Conservation (phyloP, 768 basidiomycete genomes). For the Suillus spraguei region DNA sequence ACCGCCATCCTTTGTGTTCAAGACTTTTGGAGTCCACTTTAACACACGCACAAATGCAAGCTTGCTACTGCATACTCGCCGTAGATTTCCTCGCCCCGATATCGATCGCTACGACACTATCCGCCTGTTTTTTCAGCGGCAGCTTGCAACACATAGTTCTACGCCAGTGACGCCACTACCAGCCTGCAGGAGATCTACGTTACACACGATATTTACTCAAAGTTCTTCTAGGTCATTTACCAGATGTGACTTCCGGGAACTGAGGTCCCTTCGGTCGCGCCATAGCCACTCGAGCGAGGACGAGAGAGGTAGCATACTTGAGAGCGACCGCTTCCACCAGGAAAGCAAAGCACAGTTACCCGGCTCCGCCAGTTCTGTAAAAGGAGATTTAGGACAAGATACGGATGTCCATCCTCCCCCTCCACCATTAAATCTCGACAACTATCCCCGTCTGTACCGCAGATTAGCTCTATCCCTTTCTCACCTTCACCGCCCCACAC, state of each 20-base stretch:
- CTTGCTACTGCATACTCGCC: constrained; percentile 28
- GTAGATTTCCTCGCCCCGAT: constrained; percentile 28
- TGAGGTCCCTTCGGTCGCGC: constrained; percentile 9
- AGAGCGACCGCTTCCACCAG: constrained; percentile 2
- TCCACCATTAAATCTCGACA: constrained; percentile 50
- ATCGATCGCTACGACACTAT: constrained; percentile 63
- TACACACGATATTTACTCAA: background rate
- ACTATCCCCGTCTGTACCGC: constrained; percentile 82
- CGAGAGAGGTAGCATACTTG: background rate
- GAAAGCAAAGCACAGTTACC: constrained; percentile 13
- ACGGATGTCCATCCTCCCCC: constrained; percentile 12
- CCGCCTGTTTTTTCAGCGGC: constrained; percentile 55
- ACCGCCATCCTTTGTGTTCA: constrained; percentile 8
- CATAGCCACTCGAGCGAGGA: constrained; percentile 18
- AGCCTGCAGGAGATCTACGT: background rate
- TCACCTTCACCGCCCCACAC: constrained; percentile 75
- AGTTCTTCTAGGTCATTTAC: background rate
- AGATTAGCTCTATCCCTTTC: constrained; percentile 80
- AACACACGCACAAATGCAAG: constrained; percentile 8
- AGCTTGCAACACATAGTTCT: constrained; percentile 22
- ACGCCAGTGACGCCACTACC: constrained; percentile 1
- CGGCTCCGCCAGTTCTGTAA: constrained; percentile 5
- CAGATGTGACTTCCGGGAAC: background rate
- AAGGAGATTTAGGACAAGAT: constrained; percentile 5
- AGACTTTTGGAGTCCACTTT: constrained; percentile 8